Conservation (phyloP, 1,284 basidiomycete species). For the Trametes hirsuta region DNA sequence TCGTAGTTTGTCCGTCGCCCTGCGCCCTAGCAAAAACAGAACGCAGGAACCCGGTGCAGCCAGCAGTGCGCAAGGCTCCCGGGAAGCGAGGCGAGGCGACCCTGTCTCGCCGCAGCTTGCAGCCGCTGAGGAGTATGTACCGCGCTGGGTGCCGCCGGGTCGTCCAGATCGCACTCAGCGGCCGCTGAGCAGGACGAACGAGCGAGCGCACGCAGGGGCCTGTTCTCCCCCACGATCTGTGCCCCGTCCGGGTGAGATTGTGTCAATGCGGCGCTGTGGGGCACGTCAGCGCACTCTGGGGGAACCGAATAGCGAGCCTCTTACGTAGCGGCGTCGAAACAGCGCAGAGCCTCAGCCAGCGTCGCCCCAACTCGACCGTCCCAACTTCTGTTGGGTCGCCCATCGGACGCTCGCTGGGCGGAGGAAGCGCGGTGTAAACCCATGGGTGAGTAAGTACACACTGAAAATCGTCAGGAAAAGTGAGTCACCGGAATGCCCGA, state of each 20-base stretch:
- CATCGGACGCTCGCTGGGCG: no score
- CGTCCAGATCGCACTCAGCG: not conserved
- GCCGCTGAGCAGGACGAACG: not conserved
- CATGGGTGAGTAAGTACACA: not conserved
- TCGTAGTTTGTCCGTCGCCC: not conserved
- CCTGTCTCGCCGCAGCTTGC: conserved; percentile 6
- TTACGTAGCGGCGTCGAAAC: no score
- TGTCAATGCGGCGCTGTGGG: conserved; percentile 5
- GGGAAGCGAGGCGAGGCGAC: not conserved
- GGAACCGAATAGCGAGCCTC: not conserved
- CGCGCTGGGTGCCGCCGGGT: conserved; percentile 1
- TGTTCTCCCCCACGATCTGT: not conserved
- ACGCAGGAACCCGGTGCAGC: not conserved
- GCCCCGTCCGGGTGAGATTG: not conserved
- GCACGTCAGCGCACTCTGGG: not conserved
- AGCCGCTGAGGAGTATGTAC: not conserved
- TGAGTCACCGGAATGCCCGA: not conserved
- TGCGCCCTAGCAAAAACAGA: not conserved
- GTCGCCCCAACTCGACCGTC: no score
- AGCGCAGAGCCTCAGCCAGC: no score
- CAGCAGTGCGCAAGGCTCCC: not conserved
- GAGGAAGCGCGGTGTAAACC: no score
- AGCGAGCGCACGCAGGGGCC: not conserved
- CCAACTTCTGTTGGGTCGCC: no score
- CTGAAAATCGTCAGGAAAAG: not conserved